Evolutionary conservation across 768 basidiomycete genomes (phyloP).

Genomic region (Boletellus sp.): DNA sequence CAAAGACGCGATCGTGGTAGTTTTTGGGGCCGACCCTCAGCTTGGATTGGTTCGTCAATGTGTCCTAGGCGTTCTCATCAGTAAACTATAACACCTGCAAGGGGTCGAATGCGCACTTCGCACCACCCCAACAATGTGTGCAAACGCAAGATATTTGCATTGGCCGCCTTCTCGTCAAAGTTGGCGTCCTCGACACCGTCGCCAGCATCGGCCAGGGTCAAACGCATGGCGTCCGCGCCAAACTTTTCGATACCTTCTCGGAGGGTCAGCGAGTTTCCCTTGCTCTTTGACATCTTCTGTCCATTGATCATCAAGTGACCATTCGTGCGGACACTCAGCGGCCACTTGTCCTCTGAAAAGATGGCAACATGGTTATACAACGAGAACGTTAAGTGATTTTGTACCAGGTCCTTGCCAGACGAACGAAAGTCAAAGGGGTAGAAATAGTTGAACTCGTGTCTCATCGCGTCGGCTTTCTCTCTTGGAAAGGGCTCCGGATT

Average conservation of each 20-base stretch:
- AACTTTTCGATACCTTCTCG: conserved; percentile 89
- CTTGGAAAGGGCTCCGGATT: conserved; percentile 56
- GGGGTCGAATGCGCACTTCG: conserved; percentile 52
- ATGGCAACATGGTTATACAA: conserved; percentile 95
- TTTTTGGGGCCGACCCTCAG: conserved; percentile 70
- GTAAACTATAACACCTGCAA: background rate
- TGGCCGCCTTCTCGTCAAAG: conserved; percentile 97
- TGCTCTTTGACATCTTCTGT: conserved; percentile 98
- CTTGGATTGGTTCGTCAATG: conserved; percentile 64
- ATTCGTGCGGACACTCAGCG: conserved; percentile 87
- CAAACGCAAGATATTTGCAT: conserved; percentile 91
- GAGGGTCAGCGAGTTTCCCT: conserved; percentile 92
- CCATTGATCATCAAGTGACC: conserved; percentile 97
- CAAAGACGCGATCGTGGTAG: conserved; percentile 88
- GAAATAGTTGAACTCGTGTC: conserved; percentile 92
- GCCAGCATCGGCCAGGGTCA: conserved; percentile 93
- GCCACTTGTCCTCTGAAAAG: conserved; percentile 86
- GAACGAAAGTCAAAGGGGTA: conserved; percentile 98
- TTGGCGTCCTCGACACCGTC: conserved; percentile 98
- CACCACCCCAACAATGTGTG: conserved; percentile 92
- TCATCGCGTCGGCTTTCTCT: conserved; percentile 80
- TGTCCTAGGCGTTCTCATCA: conserved; percentile 53
- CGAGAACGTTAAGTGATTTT: conserved; percentile 92
- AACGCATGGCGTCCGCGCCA: conserved; percentile 90
- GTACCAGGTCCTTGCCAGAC: conserved; percentile 95